Base-by-base conservation (phyloP, 2,329 filamentous ascomycete genomes). In the Thielaviopsis populi region DNA sequence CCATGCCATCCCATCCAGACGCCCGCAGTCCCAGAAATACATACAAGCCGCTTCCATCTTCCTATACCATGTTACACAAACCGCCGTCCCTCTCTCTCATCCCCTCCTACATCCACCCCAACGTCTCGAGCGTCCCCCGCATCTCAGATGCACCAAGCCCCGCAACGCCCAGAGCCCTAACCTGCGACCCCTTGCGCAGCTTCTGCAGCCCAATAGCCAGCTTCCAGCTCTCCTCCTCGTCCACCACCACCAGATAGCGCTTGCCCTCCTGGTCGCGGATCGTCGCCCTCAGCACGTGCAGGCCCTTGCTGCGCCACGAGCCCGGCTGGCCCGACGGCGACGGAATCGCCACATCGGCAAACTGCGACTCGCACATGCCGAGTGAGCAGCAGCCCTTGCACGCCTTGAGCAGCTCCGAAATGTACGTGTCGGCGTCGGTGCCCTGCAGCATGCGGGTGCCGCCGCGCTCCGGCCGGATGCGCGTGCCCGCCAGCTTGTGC, bases 191-290 rank as follows among this genome's bases (percentile, higher is more conserved):
- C 63, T 79, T 78, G 62, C 83, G 75, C 69, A 88, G 72, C 54
- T 80, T 77, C 71, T 85, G 81, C 68, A 88, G 70, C 1, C 82
- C 84, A 42, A 81, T 75, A 1, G 82, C 78, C 27, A 88, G 75
- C 77, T 88, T 88, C 85, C 85, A 87, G 33, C 79, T 79, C 71
- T 88, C 84, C 66, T 83, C 79, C 70, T 87, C 83, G 48, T 78
- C 76, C 41, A 87, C 74, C 10, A 87, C 78, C 70, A 87, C 87
- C 42, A 87, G 72, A 69, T 82, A 86, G 42, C 83, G 78, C 73
- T 85, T 85, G 53, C 82, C 83, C 66, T 86, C 84, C 68, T 85
- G 82, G 69, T 88, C 84, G 63, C 83, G 76, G 65, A 87, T 77
- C 15, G 80, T 84, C 24, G 83, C 84, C 61, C 84, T 79, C 64